These are phyloP conservation scores for Pseudogymnoascus verrucosus DNA, from an alignment of 2,329 filamentous ascomycete genomes.

Conservation along the genomic window DNA sequence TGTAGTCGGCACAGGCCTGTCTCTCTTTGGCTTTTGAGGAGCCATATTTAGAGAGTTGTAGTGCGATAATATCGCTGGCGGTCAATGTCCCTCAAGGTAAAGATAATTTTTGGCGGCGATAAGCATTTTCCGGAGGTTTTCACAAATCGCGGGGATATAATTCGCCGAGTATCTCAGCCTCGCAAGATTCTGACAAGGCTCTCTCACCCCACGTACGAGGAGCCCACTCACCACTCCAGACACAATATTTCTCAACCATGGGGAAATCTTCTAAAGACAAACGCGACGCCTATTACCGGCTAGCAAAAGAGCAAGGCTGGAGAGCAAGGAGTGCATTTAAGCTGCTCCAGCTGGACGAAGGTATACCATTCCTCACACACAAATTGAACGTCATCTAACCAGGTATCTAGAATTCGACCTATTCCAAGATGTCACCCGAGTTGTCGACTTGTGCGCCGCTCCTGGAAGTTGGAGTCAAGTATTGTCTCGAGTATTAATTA, in stretches of 20 bases:
- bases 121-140: constrained; percentile 7
- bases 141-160: constrained; percentile 8
- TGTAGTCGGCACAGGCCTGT: constrained; percentile 18
- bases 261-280: constrained; percentile 99
- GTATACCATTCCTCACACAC: constrained; percentile 28
- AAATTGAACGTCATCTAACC: background rate
- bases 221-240: background rate
- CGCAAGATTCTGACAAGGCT: constrained; percentile 9
- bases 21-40: constrained; percentile 23
- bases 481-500: constrained; percentile 84
- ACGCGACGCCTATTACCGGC: constrained; percentile 92
- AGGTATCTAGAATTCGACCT: constrained; percentile 71
- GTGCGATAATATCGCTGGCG: constrained; percentile 3
- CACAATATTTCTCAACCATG: constrained; percentile 43
- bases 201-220: constrained; percentile 2
- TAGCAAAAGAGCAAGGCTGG: constrained; percentile 99
- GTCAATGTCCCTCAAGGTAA: constrained; percentile 8
- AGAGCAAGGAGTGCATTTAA: constrained; percentile 95
- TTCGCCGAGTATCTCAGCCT: constrained; percentile 6
- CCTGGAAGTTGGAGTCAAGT: constrained; percentile 98
- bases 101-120: constrained; percentile 8
- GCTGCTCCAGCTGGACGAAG: constrained; percentile 85
- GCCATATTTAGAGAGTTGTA: constrained; percentile 19
- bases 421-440: constrained; percentile 80
- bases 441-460: constrained; percentile 92